Conservation (phyloP, 768 basidiomycete genomes). For the Clitopilus hobsonii region DNA sequence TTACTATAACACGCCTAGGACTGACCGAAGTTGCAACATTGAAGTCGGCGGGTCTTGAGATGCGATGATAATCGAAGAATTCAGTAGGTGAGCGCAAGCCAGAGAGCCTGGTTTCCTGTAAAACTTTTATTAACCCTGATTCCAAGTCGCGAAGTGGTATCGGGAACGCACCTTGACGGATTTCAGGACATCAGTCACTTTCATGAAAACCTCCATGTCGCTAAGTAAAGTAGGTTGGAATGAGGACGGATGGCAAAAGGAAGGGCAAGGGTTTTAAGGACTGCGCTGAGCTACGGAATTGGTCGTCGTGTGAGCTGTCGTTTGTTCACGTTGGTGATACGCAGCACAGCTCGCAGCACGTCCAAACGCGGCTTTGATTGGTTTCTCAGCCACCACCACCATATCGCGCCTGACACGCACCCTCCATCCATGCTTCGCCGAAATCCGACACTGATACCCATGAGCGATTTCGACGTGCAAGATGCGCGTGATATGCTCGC, state of each 20-base stretch:
- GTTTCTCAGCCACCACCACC: slow-evolving; percentile 13
- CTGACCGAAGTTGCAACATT: slow-evolving; percentile 74
- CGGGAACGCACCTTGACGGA: slow-evolving; percentile 55
- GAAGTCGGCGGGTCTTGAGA: slow-evolving; percentile 81
- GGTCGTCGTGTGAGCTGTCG: slow-evolving; percentile 7
- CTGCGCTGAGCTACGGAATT: slow-evolving; percentile 9
- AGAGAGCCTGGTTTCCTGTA: slow-evolving; percentile 74
- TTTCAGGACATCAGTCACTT: slow-evolving; percentile 64
- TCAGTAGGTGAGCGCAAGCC: slow-evolving; percentile 68
- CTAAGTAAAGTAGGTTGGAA: slow-evolving; percentile 6
- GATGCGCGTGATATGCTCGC: slow-evolving; percentile 62
- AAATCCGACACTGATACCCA: slow-evolving; percentile 68
- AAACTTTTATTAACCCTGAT: neutral
- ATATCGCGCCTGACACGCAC: slow-evolving; percentile 6
- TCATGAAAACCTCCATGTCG: slow-evolving; percentile 62
- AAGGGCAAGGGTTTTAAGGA: slow-evolving; percentile 10
- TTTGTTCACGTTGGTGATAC: slow-evolving; percentile 5
- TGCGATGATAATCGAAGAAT: slow-evolving; percentile 80
- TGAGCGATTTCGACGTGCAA: slow-evolving; percentile 76
- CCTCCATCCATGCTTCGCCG: slow-evolving; percentile 63
- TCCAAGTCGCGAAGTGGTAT: neutral
- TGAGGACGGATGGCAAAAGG: slow-evolving; percentile 8
- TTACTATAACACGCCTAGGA: slow-evolving; percentile 2
- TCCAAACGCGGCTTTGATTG: slow-evolving; percentile 10
- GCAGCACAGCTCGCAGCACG: slow-evolving; percentile 13